These are phyloP conservation scores for Staphylotrichum longicolle DNA, from an alignment of 495 filamentous ascomycete genomes.

Conservation along the genomic window DNA sequence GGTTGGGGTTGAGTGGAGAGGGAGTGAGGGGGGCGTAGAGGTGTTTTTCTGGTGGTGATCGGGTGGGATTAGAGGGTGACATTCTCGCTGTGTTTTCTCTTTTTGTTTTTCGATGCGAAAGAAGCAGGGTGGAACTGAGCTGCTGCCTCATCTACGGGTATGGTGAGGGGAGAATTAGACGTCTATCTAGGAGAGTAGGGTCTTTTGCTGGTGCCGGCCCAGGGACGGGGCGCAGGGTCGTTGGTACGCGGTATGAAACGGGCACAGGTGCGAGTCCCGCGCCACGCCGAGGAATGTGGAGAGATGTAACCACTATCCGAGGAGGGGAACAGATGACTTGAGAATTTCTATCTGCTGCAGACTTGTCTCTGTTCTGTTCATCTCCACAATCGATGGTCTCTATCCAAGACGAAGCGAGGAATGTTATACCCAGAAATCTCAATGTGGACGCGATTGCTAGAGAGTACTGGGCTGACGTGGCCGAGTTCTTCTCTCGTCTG, in stretches of 20 bases:
- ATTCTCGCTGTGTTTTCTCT: too few relatives aligned
- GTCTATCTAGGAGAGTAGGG: too few relatives aligned
- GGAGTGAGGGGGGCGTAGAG: slow-evolving; percentile 15
- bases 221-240: neutral
- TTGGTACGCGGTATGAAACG: slow-evolving; percentile 11
- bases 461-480: too few relatives aligned
- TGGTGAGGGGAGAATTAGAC: too few relatives aligned
- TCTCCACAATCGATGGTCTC: neutral
- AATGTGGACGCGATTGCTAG: too few relatives aligned
- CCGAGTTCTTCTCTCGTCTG: too few relatives aligned
- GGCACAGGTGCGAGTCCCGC: slow-evolving; percentile 7
- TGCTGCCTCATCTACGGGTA: too few relatives aligned
- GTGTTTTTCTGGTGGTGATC: neutral
- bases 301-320: neutral
- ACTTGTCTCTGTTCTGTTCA: slow-evolving; percentile 6
- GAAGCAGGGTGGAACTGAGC: too few relatives aligned
- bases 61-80: neutral
- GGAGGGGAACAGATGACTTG: neutral
- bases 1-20: slow-evolving; percentile 18
- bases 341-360: neutral
- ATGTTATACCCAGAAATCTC: too few relatives aligned
- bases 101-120: too few relatives aligned
- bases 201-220: too few relatives aligned
- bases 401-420: too few relatives aligned
- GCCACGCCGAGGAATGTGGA: slow-evolving; percentile 16